Evolutionary conservation across 2,329 filamentous ascomycete genomes (phyloP).

Genomic region (Aspergillus niger): DNA sequence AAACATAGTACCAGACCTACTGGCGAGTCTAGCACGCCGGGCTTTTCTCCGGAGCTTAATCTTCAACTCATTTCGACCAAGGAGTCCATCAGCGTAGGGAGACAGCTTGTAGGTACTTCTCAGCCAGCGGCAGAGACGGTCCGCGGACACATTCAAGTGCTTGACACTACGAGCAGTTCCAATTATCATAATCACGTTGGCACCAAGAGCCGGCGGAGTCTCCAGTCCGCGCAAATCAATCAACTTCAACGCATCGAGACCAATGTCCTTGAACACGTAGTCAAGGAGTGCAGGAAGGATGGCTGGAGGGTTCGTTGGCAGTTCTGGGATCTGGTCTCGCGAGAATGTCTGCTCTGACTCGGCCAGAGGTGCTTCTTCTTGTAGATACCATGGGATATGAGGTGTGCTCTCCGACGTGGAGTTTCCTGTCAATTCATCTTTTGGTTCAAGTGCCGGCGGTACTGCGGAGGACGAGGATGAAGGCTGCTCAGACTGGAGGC

Average conservation of each 20-base stretch:
- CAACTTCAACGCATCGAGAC: conserved; percentile 77
- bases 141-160: conserved; percentile 87
- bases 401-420: conserved; percentile 14
- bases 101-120: conserved; percentile 70
- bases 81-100: conserved; percentile 80
- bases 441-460: conserved; percentile 9
- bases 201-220: conserved; percentile 81
- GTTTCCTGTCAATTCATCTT: conserved; percentile 1
- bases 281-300: conserved; percentile 73
- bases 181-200: conserved; percentile 89
- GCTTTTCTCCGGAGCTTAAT: conserved; percentile 79
- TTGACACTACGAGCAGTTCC: conserved; percentile 89
- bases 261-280: conserved; percentile 80
- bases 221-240: conserved; percentile 83
- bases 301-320: conserved; percentile 69
- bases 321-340: conserved; percentile 60
- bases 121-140: conserved; percentile 85
- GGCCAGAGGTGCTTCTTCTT: conserved; percentile 59
- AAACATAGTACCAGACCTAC: conserved; percentile 62
- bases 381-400: conserved; percentile 75
- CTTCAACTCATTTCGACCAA: conserved; percentile 89
- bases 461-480: conserved; percentile 15
- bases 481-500: conserved; percentile 28
- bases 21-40: conserved; percentile 78
- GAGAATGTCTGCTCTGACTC: conserved; percentile 50